Evolutionary conservation across 192 early-diverging fungal genomes (phyloP).

Genomic region (Linnemannia exigua): DNA sequence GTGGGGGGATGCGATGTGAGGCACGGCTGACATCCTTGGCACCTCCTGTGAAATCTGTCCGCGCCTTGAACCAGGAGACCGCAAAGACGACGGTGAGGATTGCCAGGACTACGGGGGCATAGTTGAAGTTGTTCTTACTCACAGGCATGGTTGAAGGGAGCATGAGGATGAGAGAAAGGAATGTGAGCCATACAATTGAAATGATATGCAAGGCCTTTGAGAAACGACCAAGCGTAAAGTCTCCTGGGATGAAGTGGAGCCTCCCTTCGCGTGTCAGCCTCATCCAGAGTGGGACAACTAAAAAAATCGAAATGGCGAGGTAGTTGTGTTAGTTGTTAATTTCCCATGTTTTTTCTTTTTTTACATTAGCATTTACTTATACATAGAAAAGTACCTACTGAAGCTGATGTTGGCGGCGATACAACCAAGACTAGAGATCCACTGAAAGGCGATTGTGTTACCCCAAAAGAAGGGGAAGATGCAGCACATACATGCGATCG

Average conservation of each 20-base stretch:
- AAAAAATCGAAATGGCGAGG: neutral
- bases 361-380: neutral
- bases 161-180: conserved; percentile 23
- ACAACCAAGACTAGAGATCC: conserved; percentile 37
- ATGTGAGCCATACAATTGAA: conserved; percentile 31
- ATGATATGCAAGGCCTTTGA: conserved; percentile 23
- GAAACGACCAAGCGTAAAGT: conserved; percentile 28
- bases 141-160: conserved; percentile 25
- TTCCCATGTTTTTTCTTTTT: neutral
- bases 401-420: conserved; percentile 41
- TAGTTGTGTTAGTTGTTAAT: neutral
- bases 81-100: conserved; percentile 10
- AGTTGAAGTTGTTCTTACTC: conserved; percentile 46
- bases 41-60: conserved; percentile 41
- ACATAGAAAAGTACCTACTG: neutral
- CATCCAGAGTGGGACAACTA: conserved; percentile 50
- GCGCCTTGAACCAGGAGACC: conserved; percentile 42
- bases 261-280: conserved; percentile 35
- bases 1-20: conserved; percentile 18
- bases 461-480: conserved; percentile 54
- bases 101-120: conserved; percentile 24
- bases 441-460: conserved; percentile 50
- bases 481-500: conserved; percentile 32
- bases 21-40: conserved; percentile 48
- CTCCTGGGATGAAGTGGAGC: conserved; percentile 28